A percentile compares a stretch with the other conserved stretches of the same genome.
These are phyloP conservation scores for Blakeslea trispora DNA, from an alignment of 371 early-diverging fungal species.

Conservation along the genomic window DNA sequence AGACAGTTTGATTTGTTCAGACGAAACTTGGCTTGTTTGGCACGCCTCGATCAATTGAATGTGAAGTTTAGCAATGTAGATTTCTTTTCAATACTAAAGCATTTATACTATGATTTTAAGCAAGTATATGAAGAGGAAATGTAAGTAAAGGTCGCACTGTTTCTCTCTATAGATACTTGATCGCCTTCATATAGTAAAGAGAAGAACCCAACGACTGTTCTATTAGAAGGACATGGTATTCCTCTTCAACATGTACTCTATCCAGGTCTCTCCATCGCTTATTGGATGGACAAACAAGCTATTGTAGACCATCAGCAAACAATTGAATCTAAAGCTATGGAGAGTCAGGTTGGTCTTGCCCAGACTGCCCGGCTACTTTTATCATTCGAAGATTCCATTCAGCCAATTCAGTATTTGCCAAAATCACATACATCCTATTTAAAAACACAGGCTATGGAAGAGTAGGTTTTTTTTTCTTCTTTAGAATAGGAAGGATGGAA, in stretches of 20 bases:
- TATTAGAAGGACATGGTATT: conserved; percentile 60
- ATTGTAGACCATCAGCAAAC: not conserved
- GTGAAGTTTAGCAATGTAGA: conserved; percentile 52
- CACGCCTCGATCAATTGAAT: conserved; percentile 53
- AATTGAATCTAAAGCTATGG: not conserved
- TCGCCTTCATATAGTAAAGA: too few species aligned
- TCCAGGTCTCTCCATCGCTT: conserved; percentile 59
- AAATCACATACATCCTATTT: conserved; percentile 11
- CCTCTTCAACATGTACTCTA: conserved; percentile 51
- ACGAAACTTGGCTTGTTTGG: conserved; percentile 54
- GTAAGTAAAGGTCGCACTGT: too few species aligned
- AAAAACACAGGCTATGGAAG: too few species aligned
- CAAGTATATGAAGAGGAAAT: conserved; percentile 41
- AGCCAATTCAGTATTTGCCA: conserved; percentile 31
- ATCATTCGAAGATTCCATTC: conserved; percentile 40
- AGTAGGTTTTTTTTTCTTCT: too few species aligned
- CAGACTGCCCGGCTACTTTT: conserved; percentile 29
- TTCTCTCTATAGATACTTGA: too few species aligned
- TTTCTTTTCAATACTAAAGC: conserved; percentile 53
- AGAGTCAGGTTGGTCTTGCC: too few species aligned
- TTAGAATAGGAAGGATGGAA: too few species aligned
- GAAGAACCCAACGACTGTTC: conserved; percentile 19
- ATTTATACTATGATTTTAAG: conserved; percentile 44
- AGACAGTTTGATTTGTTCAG: conserved; percentile 48
- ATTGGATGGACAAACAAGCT: conserved; percentile 48